These are phyloP conservation scores for Epichloe uncinata DNA, from an alignment of 2,329 filamentous ascomycete genomes.

Conservation along the genomic window DNA sequence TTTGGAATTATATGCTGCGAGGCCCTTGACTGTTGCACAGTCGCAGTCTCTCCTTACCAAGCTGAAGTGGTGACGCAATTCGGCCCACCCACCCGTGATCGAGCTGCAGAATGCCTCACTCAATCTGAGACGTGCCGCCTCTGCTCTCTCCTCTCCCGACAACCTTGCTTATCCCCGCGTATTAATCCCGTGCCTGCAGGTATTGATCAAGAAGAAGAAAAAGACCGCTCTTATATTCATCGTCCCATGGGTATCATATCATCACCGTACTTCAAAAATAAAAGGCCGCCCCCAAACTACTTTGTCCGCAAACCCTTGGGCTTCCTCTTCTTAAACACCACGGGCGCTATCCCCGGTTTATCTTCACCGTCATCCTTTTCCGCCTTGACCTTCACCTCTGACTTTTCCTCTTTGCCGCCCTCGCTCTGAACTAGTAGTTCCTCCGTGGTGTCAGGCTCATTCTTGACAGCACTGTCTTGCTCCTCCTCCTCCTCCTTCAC, in stretches of 20 bases:
- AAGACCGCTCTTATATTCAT: background rate
- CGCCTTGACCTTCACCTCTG: slow-evolving; percentile 10
- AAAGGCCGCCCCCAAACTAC: slow-evolving; percentile 17
- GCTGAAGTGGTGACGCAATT: background rate
- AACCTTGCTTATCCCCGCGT: too few relatives aligned
- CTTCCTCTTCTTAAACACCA: slow-evolving; percentile 74
- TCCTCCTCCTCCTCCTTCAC: slow-evolving; percentile 26
- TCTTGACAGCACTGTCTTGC: slow-evolving; percentile 5
- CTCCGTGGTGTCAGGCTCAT: background rate
- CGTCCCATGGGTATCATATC: slow-evolving; percentile 4
- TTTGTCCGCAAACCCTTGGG: slow-evolving; percentile 50
- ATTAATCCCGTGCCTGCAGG: too few relatives aligned
- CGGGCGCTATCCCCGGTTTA: slow-evolving; percentile 23
- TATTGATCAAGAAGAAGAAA: background rate
- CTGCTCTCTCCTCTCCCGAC: too few relatives aligned
- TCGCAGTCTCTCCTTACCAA: background rate
- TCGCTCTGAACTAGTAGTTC: too few relatives aligned
- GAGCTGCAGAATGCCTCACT: background rate
- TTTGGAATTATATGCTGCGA: background rate
- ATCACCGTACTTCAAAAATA: background rate
- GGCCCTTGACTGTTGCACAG: background rate
- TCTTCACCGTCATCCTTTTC: slow-evolving; percentile 28
- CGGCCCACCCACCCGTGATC: background rate
- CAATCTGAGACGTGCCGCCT: too few relatives aligned
- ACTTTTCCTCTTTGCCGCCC: slow-evolving; percentile 1